A percentile compares a stretch with the other conserved stretches of the same genome.
Evolutionary conservation across 2,329 filamentous ascomycete genomes (phyloP).

Genomic region (Lecanoromycetidae sp.): DNA sequence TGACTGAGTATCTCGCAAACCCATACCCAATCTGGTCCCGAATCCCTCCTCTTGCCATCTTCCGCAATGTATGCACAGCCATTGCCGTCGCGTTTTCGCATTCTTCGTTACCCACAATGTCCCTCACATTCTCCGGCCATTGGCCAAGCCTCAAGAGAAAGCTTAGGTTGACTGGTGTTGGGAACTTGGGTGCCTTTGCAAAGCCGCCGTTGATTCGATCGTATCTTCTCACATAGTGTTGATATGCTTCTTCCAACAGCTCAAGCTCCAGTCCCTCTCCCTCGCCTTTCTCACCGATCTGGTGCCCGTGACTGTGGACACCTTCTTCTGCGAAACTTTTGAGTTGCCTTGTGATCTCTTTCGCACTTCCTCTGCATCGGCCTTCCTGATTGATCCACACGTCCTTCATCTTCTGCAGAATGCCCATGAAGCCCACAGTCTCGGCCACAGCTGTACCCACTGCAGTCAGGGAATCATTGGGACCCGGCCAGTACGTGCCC

Average conservation of each 20-base stretch:
- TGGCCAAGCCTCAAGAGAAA: slow-evolving; percentile 66
- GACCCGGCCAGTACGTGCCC: slow-evolving; percentile 88
- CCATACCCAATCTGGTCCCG: slow-evolving; percentile 67
- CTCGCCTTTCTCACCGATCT: slow-evolving; percentile 30
- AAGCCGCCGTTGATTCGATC: slow-evolving; percentile 73
- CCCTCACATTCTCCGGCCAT: slow-evolving; percentile 60
- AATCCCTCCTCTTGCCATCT: slow-evolving; percentile 61
- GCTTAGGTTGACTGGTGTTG: slow-evolving; percentile 71
- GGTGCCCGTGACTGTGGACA: slow-evolving; percentile 37
- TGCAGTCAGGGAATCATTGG: slow-evolving; percentile 40
- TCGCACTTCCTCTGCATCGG: slow-evolving; percentile 71
- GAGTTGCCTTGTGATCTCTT: slow-evolving; percentile 68
- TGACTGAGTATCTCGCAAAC: slow-evolving; percentile 78
- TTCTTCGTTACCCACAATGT: slow-evolving; percentile 78
- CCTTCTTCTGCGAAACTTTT: slow-evolving; percentile 83
- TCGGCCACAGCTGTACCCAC: slow-evolving; percentile 32
- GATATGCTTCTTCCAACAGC: slow-evolving; percentile 77
- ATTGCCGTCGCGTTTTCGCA: slow-evolving; percentile 63
- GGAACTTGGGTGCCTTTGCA: slow-evolving; percentile 69
- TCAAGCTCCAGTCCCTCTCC: slow-evolving; percentile 75
- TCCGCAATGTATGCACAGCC: slow-evolving; percentile 66
- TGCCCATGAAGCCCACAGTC: slow-evolving; percentile 67
- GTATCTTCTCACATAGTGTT: slow-evolving; percentile 67
- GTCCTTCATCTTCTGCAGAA: slow-evolving; percentile 63
- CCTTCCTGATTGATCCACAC: slow-evolving; percentile 74